These are phyloP conservation scores for Coffea humblotiana DNA, from an alignment of 305 asterid species.

Conservation along the genomic window DNA sequence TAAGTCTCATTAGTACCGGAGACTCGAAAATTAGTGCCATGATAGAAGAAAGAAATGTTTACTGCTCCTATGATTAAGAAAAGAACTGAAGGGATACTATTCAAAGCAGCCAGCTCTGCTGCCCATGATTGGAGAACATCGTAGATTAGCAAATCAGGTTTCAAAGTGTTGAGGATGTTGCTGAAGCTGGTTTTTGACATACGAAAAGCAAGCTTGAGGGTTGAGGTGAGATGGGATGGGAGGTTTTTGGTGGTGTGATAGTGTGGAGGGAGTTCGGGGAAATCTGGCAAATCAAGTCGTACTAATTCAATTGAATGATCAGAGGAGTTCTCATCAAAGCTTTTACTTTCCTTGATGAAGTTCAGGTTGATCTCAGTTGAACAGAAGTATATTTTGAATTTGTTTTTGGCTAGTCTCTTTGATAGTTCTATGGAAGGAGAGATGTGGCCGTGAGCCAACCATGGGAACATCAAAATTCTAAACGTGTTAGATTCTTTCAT, in stretches of 20 bases:
- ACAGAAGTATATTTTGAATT: constrained; percentile 26
- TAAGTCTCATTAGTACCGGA: not conserved
- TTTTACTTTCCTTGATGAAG: constrained; percentile 18
- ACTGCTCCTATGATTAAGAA: constrained; percentile 26
- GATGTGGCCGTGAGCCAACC: constrained; percentile 48
- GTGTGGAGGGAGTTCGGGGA: constrained; percentile 35
- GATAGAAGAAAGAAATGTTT: constrained; percentile 13
- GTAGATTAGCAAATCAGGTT: constrained; percentile 37
- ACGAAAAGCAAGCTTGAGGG: constrained; percentile 27
- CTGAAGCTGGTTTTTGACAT: constrained; percentile 22
- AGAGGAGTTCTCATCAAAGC: constrained; percentile 16
- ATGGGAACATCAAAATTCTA: constrained; percentile 38
- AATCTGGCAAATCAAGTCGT: constrained; percentile 29
- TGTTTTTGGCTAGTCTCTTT: constrained; percentile 19
- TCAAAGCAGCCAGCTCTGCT: constrained; percentile 9
- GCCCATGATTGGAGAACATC: constrained; percentile 35
- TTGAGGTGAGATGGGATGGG: constrained; percentile 31
- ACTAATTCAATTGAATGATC: constrained; percentile 20
- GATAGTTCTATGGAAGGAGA: constrained; percentile 41
- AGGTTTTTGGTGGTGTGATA: constrained; percentile 40
- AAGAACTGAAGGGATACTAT: constrained; percentile 16
- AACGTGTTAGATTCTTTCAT: not conserved
- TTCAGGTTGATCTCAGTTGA: constrained; percentile 35
- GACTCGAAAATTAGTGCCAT: not conserved
- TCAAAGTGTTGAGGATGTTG: constrained; percentile 11